Evolutionary conservation across 2,329 filamentous ascomycete species (phyloP).

Genomic region (Fusarium palustre): DNA sequence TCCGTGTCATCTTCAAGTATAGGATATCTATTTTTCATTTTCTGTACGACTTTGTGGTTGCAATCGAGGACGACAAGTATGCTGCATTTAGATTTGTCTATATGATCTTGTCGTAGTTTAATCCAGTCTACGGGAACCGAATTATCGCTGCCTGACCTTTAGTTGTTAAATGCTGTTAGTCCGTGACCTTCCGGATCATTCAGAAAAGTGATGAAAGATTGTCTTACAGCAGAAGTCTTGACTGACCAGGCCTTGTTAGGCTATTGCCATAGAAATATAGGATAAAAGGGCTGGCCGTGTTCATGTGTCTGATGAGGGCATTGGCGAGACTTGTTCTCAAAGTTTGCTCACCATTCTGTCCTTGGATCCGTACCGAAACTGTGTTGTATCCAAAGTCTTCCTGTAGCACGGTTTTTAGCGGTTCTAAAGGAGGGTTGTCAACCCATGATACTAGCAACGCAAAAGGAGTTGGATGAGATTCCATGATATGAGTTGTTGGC

Average conservation of each 20-base stretch:
- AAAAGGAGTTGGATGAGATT: background rate
- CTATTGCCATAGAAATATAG: background rate
- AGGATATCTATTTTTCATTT: accelerated
- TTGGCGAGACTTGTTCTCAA: background rate
- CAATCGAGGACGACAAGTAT: background rate
- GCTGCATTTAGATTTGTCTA: background rate
- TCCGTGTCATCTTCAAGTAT: background rate
- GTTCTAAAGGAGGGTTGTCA: background rate
- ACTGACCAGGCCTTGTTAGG: background rate
- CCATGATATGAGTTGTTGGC: too few relatives aligned
- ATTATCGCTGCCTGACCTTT: too few relatives aligned
- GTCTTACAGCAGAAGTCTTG: background rate
- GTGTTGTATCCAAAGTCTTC: background rate
- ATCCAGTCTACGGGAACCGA: background rate
- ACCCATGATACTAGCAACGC: background rate
- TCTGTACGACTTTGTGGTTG: background rate
- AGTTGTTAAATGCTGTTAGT: too few relatives aligned
- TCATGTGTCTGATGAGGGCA: background rate
- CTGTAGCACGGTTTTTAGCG: background rate
- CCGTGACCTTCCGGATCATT: too few relatives aligned
- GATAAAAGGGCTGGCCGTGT: background rate
- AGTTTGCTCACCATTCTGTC: background rate
- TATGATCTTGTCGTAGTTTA: background rate
- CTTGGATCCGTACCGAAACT: background rate
- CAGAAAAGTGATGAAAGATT: background rate